phyloP scores from a whole-genome alignment of 306 rosid genomes.

The Acmispon strigosus region DNA sequence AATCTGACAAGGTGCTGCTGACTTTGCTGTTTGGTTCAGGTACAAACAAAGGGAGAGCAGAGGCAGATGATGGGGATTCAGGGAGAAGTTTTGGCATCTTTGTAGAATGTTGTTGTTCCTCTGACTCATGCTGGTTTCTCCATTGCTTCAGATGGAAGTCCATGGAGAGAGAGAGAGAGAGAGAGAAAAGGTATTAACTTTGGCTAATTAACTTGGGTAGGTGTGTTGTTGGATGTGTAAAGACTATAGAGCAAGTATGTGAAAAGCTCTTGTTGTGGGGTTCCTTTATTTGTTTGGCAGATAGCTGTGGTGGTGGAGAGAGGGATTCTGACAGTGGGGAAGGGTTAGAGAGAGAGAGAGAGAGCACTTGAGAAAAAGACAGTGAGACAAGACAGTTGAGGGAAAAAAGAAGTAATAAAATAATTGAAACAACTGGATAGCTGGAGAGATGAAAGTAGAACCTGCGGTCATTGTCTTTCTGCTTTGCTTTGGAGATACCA shows the following conservation, averaged over 20 bases:
- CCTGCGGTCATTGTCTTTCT: slow-evolving; percentile 49
- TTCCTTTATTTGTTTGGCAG: slow-evolving; percentile 53
- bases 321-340: slow-evolving; percentile 51
- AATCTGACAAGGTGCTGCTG: slow-evolving; percentile 46
- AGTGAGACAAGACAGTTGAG: slow-evolving; percentile 83
- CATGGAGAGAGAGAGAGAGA: slow-evolving; percentile 49
- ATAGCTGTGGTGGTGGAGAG: neutral
- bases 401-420: slow-evolving; percentile 12
- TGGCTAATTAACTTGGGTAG: slow-evolving; percentile 13
- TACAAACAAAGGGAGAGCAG: slow-evolving; percentile 66
- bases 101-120: slow-evolving; percentile 58
- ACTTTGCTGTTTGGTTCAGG: slow-evolving; percentile 58
- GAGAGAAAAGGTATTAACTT: neutral
- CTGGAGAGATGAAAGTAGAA: slow-evolving; percentile 23
- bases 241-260: slow-evolving; percentile 46
- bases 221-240: slow-evolving; percentile 22
- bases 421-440: slow-evolving; percentile 6
- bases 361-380: slow-evolving; percentile 88
- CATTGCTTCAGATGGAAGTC: slow-evolving; percentile 85
- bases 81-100: slow-evolving; percentile 72
- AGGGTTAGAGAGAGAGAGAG: slow-evolving; percentile 45
- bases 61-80: slow-evolving; percentile 43
- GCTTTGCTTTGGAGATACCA: slow-evolving; percentile 57
- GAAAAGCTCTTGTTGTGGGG: slow-evolving; percentile 24
- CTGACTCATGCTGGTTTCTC: slow-evolving; percentile 90